These are phyloP conservation scores for Termitomyces sp. DNA, from an alignment of 768 basidiomycete species.

Conservation along the genomic window DNA sequence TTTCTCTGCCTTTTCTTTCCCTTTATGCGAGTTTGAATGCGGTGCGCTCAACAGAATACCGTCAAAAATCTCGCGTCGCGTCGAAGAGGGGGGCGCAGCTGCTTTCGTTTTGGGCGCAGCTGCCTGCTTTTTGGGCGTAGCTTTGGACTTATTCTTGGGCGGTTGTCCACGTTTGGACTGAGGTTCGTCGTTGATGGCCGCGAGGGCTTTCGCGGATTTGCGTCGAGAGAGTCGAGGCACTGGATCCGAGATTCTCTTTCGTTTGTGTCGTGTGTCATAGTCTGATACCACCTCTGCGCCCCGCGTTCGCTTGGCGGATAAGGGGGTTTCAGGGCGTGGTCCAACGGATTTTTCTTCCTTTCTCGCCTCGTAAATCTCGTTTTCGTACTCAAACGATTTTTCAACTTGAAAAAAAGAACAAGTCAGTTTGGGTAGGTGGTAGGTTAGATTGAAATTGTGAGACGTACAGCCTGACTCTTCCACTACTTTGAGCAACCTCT, in stretches of 20 bases:
- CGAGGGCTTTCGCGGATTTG: background rate
- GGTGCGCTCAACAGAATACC: slow-evolving; percentile 11
- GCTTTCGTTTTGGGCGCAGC: background rate
- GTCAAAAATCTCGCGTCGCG: slow-evolving; percentile 15
- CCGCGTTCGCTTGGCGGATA: slow-evolving; percentile 3
- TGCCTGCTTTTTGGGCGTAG: background rate
- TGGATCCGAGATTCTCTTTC: slow-evolving; percentile 14
- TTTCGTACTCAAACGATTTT: slow-evolving; percentile 4
- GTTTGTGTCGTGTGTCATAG: slow-evolving; percentile 17
- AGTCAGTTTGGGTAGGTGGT: background rate
- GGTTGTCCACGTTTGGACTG: slow-evolving; percentile 9
- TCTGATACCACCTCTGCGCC: slow-evolving; percentile 14
- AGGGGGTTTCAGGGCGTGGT: background rate
- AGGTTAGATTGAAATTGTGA: background rate
- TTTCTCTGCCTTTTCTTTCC: slow-evolving; percentile 10
- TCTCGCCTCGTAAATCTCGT: background rate
- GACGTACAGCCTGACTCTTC: slow-evolving; percentile 16
- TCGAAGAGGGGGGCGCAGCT: background rate
- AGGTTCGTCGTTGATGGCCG: background rate
- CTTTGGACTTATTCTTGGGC: background rate
- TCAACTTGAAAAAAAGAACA: slow-evolving; percentile 14
- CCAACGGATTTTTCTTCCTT: slow-evolving; percentile 4
- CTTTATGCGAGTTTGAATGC: background rate
- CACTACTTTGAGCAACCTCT: slow-evolving; percentile 7
- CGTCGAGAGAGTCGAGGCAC: slow-evolving; percentile 7